phyloP scores from a whole-genome alignment of 768 basidiomycete genomes.

The Rhodotorula graminis region DNA sequence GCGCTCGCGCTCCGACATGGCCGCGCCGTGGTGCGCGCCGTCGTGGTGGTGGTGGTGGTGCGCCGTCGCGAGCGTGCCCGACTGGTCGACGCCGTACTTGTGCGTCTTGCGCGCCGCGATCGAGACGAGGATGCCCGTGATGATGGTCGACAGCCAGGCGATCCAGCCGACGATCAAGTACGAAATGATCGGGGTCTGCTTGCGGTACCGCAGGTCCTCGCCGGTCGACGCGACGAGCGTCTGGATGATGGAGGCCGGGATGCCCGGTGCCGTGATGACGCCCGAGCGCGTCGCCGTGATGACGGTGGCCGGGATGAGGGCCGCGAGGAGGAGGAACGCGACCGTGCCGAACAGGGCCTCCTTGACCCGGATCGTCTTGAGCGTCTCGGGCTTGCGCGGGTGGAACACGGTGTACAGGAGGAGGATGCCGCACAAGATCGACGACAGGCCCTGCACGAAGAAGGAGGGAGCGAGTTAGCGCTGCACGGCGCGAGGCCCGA shows the following conservation, averaged over 20 bases:
- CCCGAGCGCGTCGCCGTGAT: conserved; percentile 7
- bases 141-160: conserved; percentile 20
- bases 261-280: conserved; percentile 9
- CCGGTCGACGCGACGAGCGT: conserved; percentile 14
- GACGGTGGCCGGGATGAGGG: conserved; percentile 27
- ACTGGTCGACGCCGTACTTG: conserved; percentile 25
- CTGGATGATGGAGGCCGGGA: conserved; percentile 10
- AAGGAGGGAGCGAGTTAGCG: not conserved
- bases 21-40: too few relatives aligned
- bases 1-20: not conserved
- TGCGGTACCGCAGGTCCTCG: conserved; percentile 10
- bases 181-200: not conserved
- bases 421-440: conserved; percentile 16
- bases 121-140: conserved; percentile 29
- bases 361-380: conserved; percentile 30
- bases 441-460: conserved; percentile 4
- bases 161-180: conserved; percentile 28
- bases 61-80: not conserved
- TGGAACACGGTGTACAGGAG: conserved; percentile 3
- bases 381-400: conserved; percentile 22
- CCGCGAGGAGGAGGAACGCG: conserved; percentile 16
- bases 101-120: conserved; percentile 30
- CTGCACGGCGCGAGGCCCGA: not conserved
- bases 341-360: conserved; percentile 25
- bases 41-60: not conserved